Evolutionary conservation across 805 yeast species (phyloP), one percentile per base, ranked within the genome.

Genomic region (Metschnikowia hibisci): DNA sequence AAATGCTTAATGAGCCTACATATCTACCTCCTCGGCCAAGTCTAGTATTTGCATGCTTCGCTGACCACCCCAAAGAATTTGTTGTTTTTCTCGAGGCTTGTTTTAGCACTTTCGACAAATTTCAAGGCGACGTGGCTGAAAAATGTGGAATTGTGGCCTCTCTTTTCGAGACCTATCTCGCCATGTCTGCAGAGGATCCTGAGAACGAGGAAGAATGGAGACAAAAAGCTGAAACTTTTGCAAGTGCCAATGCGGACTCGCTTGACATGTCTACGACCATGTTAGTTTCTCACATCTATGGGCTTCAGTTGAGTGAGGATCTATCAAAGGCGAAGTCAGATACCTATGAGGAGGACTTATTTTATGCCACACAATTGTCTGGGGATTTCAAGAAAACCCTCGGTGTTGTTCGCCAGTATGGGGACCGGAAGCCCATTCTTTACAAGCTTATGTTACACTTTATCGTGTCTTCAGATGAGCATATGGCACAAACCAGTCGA

Each of bases 51-150:
- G 82, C 91, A 2, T 81, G 95, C 1, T 93, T 93, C 60, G 79
- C 86, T n/a, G 78, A 82, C 51, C 87, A 85, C 58, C 89, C 93
- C 0, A 78, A 82, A 56, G 93, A 90, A 57, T 91, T 93, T 71
- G 93, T 90, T 20, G 85, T 87, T 6, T 93, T 93, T 50, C 63
- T 93, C 44, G 99, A 93, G 60, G 97, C 98, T 0, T 88, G 96
- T 54, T 64, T 89, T 12, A 87, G 83, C 53, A 74, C 85, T 10
- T 86, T 86, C 57, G 89, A 83, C 43, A 75, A 74, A 44, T 86
- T 82, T 56, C 93, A 85, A 41, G 91, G 93, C 0, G 72, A 77
- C 40, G 62, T 62, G 4, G 78, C 76, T 48, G 96, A 91, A 55
- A 79, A 81, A 52, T 76, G 76, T 40, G 95, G 84, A 36, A 72